Evolutionary conservation across 2,329 filamentous ascomycete species (phyloP), one percentile per base, ranked within the genome.

Genomic region (Dendrostoma leiphaemia): DNA sequence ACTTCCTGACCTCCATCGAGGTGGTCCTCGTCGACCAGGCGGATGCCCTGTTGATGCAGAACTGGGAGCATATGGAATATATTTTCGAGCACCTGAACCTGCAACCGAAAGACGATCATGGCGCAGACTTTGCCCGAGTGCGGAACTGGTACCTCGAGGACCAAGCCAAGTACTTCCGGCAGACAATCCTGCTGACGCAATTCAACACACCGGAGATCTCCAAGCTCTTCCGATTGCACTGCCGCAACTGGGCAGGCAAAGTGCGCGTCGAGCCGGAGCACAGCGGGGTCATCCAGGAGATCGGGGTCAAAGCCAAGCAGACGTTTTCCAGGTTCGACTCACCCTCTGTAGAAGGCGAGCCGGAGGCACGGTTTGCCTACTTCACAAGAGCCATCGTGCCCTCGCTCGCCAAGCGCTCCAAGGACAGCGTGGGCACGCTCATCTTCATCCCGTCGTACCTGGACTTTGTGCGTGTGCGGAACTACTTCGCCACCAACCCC

Each of bases 31-130:
- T 96, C 57, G 94, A 99, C 69, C 92, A 97, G 71, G 88, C 91
- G 12, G 92, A 97, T 70, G 91, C 91, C 0, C 82, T 97, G 38
- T 82, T 96, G 8, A 97, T 97, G 91, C 94, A 99, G 70, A 97
- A 96, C 69, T 97, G 93, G 92, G 91, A 97, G 65, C 93, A 99
- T 67, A 83, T 97, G 57, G 90, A 95, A 69, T 90, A 89, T 68
- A 89, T 97, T 63, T 92, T 97, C 65, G 85, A 90, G 59, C 90
- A 96, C 68, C 81, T 99, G 59, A 99, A 99, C 69, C 79, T 89
- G 21, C 90, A 96, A 64, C 93, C 94, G 34, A 90, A 88, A 65
- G 90, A 96, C 63, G 83, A 90, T 1, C 92, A 97, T 69, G 92
- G 89, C 60, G 96, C 91, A 65, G 94, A 99, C 74, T 96, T 97